phyloP scores from a whole-genome alignment of 768 basidiomycete genomes.

The Kwoniella mangroviensis region DNA sequence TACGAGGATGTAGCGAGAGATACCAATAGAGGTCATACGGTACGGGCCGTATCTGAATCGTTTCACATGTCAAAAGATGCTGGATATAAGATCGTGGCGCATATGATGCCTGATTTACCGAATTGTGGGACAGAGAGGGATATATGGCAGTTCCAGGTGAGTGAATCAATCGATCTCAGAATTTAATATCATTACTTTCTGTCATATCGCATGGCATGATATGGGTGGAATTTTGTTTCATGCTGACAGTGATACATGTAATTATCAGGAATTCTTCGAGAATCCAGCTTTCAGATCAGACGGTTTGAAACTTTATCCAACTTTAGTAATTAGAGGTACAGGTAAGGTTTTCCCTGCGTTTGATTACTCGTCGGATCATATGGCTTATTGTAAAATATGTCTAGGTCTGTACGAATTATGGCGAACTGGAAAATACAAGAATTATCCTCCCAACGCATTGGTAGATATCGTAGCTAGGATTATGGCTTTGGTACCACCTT shows the following conservation, averaged over 20 bases:
- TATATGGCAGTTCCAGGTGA: slow-evolving; percentile 90
- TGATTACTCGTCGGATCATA: slow-evolving; percentile 91
- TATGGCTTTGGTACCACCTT: slow-evolving; percentile 93
- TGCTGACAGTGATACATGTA: no score
- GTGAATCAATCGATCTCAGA: no score
- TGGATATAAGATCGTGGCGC: slow-evolving; percentile 98
- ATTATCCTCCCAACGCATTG: slow-evolving; percentile 97
- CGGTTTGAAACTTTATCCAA: slow-evolving; percentile 97
- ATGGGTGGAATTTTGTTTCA: no score
- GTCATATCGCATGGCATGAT: background rate
- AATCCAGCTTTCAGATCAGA: slow-evolving; percentile 97
- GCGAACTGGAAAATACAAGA: slow-evolving; percentile 97
- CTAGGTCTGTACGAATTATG: slow-evolving; percentile 77
- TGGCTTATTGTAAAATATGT: slow-evolving; percentile 1
- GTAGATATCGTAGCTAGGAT: slow-evolving; percentile 97
- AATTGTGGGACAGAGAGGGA: slow-evolving; percentile 98
- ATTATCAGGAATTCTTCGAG: slow-evolving; percentile 97
- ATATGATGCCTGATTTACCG: slow-evolving; percentile 99
- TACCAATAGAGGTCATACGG: slow-evolving; percentile 98
- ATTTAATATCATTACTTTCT: no score
- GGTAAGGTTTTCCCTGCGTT: slow-evolving; percentile 31
- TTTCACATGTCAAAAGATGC: slow-evolving; percentile 99
- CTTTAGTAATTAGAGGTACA: slow-evolving; percentile 94
- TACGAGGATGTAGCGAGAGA: slow-evolving; percentile 99
- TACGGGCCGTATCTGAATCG: slow-evolving; percentile 92